Evolutionary conservation across 495 filamentous ascomycete species (phyloP).

Genomic region (Podospora anserina): DNA sequence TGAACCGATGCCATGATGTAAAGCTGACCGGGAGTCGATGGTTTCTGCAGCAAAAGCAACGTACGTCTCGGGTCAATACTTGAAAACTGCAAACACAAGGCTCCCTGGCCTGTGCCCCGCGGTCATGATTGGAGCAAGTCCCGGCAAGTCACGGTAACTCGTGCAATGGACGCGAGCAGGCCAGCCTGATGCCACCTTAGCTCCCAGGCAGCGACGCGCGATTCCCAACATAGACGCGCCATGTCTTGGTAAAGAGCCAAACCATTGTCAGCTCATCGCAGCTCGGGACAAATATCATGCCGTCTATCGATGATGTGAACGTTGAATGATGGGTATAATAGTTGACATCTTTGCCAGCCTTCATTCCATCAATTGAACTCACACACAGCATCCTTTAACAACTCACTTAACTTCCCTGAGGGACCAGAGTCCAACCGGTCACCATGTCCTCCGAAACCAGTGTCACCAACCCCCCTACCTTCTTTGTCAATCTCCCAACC

Average conservation of each 20-base stretch:
- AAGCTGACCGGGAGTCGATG: background rate
- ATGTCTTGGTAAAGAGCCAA: background rate
- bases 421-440: background rate
- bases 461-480: conserved; percentile 13
- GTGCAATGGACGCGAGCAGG: conserved; percentile 2
- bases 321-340: background rate
- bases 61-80: background rate
- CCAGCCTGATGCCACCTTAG: conserved; percentile 1
- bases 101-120: too few species aligned
- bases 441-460: conserved; percentile 9
- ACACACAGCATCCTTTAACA: background rate
- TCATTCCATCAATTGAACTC: background rate
- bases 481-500: conserved; percentile 25
- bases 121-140: background rate
- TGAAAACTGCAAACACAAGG: background rate
- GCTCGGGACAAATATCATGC: background rate
- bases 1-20: background rate
- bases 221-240: background rate
- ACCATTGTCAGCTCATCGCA: background rate
- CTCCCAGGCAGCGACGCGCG: conserved; percentile 14
- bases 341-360: background rate
- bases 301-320: background rate
- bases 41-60: background rate
- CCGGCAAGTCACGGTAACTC: conserved; percentile 12
- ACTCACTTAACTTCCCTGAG: too few species aligned